A percentile compares a stretch with the other conserved stretches of the same genome.
phyloP scores from a whole-genome alignment of 306 rosid species.

The Quercus wislizeni region DNA sequence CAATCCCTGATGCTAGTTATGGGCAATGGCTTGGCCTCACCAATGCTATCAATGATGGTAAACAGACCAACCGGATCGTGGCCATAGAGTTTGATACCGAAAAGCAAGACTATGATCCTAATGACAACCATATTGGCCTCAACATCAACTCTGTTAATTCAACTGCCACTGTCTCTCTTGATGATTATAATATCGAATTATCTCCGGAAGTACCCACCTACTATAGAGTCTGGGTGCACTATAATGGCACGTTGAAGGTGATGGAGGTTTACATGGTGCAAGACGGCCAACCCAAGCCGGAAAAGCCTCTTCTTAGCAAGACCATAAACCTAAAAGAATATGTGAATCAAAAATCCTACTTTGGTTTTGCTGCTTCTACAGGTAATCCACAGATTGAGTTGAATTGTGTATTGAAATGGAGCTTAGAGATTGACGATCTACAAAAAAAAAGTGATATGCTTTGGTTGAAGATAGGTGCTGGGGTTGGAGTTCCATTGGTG shows the following conservation, averaged over 20 bases:
- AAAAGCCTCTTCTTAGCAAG: constrained; percentile 29
- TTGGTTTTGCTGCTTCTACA: constrained; percentile 50
- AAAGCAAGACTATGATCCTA: constrained; percentile 42
- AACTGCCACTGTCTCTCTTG: constrained; percentile 20
- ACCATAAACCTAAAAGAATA: constrained; percentile 27
- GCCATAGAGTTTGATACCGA: constrained; percentile 49
- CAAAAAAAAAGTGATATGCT: neutral
- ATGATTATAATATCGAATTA: constrained; percentile 14
- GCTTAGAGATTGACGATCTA: constrained; percentile 24
- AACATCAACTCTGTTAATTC: constrained; percentile 45
- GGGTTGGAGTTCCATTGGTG: constrained; percentile 28
- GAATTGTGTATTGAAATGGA: constrained; percentile 46
- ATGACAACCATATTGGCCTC: constrained; percentile 43
- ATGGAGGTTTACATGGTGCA: constrained; percentile 42
- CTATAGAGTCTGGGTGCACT: constrained; percentile 36
- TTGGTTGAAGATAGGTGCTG: constrained; percentile 28
- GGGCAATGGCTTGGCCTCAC: constrained; percentile 55
- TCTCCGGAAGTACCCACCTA: constrained; percentile 21
- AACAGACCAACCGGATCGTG: constrained; percentile 16
- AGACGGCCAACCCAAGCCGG: constrained; percentile 12
- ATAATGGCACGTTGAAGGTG: constrained; percentile 29
- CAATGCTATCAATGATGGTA: constrained; percentile 32
- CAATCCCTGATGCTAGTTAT: constrained; percentile 25
- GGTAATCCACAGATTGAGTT: constrained; percentile 31
- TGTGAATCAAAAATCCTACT: constrained; percentile 30